These are phyloP conservation scores for Zymoseptoria tritici DNA, from an alignment of 2,329 filamentous ascomycete genomes.

Conservation along the genomic window DNA sequence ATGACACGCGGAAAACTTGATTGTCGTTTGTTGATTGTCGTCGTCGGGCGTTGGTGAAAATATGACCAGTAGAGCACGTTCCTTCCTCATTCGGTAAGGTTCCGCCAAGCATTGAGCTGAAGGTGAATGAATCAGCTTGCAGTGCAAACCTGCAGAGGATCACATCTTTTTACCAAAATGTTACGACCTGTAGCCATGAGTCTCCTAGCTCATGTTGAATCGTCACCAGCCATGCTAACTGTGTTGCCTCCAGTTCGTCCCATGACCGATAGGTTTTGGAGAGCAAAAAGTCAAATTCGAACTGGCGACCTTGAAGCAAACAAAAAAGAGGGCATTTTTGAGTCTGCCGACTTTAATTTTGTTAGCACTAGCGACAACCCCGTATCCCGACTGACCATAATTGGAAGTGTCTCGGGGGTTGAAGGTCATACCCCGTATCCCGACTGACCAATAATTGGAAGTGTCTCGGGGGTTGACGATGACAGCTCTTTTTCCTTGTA, in stretches of 20 bases:
- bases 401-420: neutral
- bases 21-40: no score
- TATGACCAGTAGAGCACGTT: neutral
- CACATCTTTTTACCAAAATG: neutral
- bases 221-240: no score
- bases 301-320: neutral
- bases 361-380: neutral
- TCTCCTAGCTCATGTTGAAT: no score
- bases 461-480: neutral
- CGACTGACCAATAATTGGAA: neutral
- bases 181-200: neutral
- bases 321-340: neutral
- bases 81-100: neutral
- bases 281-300: neutral
- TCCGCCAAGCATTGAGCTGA: neutral
- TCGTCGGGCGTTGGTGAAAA: no score
- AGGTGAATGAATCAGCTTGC: neutral
- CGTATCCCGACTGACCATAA: neutral
- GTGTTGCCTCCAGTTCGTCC: no score
- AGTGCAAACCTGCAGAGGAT: no score
- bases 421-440: neutral
- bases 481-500: neutral
- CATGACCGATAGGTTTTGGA: no score
- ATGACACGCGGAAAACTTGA: no score
- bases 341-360: neutral